Evolutionary conservation across 2,329 filamentous ascomycete species (phyloP).

Genomic region (Chrysoporthe puriensis): DNA sequence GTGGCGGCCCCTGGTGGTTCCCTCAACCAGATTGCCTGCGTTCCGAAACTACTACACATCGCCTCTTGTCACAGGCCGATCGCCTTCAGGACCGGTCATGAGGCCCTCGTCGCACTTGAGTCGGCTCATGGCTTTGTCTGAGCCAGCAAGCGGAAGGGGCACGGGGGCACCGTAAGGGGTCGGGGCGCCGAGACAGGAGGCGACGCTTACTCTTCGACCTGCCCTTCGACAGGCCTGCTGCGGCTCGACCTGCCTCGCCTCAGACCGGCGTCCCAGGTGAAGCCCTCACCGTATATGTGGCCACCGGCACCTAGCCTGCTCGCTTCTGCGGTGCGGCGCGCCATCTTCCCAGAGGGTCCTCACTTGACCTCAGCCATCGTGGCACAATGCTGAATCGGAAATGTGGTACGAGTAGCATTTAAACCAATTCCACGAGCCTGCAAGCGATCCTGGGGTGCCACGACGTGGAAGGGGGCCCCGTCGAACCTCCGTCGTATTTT

Average conservation of each 20-base stretch:
- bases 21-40: not conserved
- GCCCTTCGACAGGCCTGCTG: not conserved
- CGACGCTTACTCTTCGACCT: not conserved
- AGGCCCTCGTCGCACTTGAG: not conserved
- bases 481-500: constrained; percentile 7
- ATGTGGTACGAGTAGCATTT: constrained; percentile 18
- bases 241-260: constrained; percentile 24
- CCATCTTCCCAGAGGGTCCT: constrained; percentile 9
- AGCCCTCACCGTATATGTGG: constrained; percentile 16
- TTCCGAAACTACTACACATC: constrained; percentile 14
- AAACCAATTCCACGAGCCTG: constrained; percentile 28
- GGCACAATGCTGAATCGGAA: constrained; percentile 21
- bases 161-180: constrained; percentile 1
- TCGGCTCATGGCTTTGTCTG: constrained; percentile 7
- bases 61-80: not conserved
- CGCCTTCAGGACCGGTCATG: constrained; percentile 3
- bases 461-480: constrained; percentile 7
- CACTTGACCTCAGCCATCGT: constrained; percentile 30
- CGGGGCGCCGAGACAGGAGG: constrained; percentile 17
- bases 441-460: constrained; percentile 27
- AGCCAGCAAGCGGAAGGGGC: constrained; percentile 5
- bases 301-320: not conserved
- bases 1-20: not conserved
- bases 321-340: constrained; percentile 5
- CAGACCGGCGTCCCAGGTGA: not conserved